Evolutionary conservation across 2,329 filamentous ascomycete species (phyloP).

Genomic region (Exophiala oligosperma): DNA sequence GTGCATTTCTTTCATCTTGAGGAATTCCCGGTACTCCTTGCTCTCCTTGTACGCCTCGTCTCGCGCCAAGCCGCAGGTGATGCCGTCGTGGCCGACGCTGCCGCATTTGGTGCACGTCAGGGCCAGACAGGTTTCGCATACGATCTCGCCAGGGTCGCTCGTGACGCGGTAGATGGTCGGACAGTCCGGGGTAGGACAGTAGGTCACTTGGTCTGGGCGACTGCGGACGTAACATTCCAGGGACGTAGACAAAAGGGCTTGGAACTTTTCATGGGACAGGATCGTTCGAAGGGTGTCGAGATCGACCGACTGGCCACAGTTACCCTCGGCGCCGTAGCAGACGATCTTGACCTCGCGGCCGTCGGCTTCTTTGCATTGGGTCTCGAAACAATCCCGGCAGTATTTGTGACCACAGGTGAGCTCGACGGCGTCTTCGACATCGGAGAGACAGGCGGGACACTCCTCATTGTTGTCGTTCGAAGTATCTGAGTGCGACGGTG

Average conservation of each 20-base stretch:
- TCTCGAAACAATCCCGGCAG: constrained; percentile 14
- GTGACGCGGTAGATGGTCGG: constrained; percentile 9
- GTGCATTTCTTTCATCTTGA: constrained; percentile 2
- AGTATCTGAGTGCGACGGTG: background rate
- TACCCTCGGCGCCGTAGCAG: constrained; percentile 2
- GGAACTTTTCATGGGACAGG: background rate
- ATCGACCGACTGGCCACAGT: constrained; percentile 4
- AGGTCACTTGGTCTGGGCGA: constrained; percentile 2
- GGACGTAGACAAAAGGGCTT: constrained; percentile 4
- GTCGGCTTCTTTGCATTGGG: constrained; percentile 1
- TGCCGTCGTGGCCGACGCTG: constrained; percentile 13
- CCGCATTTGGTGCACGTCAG: constrained; percentile 12
- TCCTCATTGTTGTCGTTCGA: background rate
- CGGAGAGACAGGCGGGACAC: constrained; percentile 10
- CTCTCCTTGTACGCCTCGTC: background rate
- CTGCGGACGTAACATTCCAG: constrained; percentile 8
- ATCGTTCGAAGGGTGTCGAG: constrained; percentile 1
- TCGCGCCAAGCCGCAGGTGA: no score
- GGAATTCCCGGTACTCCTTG: background rate
- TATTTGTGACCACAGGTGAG: constrained; percentile 12
- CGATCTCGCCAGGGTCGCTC: background rate
- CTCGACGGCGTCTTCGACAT: background rate
- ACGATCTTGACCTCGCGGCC: background rate
- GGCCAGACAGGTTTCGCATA: constrained; percentile 10
- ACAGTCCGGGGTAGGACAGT: constrained; percentile 18